Base-by-base conservation (phyloP, 345 rosid species). In the Camelina sativa region DNA sequence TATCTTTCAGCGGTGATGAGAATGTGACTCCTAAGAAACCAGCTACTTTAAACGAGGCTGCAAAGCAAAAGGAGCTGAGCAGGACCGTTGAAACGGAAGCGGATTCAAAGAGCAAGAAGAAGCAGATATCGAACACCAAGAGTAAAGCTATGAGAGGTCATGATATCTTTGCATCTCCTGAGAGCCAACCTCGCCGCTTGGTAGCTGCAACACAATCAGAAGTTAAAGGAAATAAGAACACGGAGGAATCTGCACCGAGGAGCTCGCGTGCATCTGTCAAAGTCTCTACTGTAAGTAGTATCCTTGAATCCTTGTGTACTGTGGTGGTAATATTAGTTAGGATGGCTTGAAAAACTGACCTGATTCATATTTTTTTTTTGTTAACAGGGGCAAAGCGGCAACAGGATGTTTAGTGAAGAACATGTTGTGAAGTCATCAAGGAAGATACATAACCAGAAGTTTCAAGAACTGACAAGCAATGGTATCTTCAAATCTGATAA, bases 31-130 rank as follows among this genome's bases (percentile, higher is more conserved):
- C 92, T 11, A 91, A 85, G 82, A 87, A 85, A 74, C 93, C 88
- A 34, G 40, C 77, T 57, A 67, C 88, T 72, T 35, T 83, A 58
- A 71, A 83, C 4, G 89, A 89, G 74, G 88, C 85, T 28, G 95
- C 95, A 4, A 91, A 87, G 76, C 91, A 87, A 71, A 85, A 90
- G 13, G 97, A 91, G 77, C 72, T 91, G 62, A 86, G 88, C 62
- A 93, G 92, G 20, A 65, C 87, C 3, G 50, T 84, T 41, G 80
- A 79, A 66, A 78, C 79, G 1, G 85, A 91, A 28, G 73, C 85
- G 4, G 89, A 86, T 48, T 75, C 80, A 22, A 84, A 69, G 81
- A 80, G 71, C 70, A 85, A 87, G 72, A 76, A 76, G 71, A 91
- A 91, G 80, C 91, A 86, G 81, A 67, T 87, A 43, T 86, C 95